These are phyloP conservation scores for Aspergillus ellipticus DNA, from an alignment of 495 filamentous ascomycete genomes.

Conservation along the genomic window DNA sequence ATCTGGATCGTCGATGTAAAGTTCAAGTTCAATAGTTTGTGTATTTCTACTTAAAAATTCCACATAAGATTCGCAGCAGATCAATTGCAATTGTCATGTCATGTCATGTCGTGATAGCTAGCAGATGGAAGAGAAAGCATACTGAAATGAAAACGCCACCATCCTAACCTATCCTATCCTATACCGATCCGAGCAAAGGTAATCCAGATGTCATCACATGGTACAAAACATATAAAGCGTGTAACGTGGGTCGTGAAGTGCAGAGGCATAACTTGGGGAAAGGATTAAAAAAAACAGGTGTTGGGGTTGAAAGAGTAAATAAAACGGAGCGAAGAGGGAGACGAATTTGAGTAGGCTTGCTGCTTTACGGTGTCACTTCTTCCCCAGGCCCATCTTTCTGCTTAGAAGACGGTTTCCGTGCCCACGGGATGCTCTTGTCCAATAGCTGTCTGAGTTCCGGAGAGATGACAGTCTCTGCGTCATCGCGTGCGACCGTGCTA, in stretches of 20 bases:
- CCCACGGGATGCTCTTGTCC: constrained; percentile 60
- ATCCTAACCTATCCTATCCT: neutral
- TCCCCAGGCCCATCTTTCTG: neutral
- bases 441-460: constrained; percentile 75
- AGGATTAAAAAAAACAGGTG: neutral
- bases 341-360: no score
- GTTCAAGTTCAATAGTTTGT: neutral
- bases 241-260: neutral
- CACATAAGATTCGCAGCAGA: neutral
- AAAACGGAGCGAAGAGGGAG: no score
- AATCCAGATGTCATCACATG: neutral
- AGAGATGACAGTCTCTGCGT: constrained; percentile 59
- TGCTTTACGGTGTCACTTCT: neutral
- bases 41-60: no score
- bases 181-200: neutral
- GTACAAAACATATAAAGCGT: neutral
- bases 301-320: no score
- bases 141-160: neutral
- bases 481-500: constrained; percentile 15
- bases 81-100: neutral
- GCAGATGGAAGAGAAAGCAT: neutral
- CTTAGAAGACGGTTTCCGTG: neutral
- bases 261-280: no score
- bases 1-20: no score
- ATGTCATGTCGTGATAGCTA: neutral